phyloP scores from a whole-genome alignment of 768 basidiomycete genomes.

The Phanerodontia chrysosporium region DNA sequence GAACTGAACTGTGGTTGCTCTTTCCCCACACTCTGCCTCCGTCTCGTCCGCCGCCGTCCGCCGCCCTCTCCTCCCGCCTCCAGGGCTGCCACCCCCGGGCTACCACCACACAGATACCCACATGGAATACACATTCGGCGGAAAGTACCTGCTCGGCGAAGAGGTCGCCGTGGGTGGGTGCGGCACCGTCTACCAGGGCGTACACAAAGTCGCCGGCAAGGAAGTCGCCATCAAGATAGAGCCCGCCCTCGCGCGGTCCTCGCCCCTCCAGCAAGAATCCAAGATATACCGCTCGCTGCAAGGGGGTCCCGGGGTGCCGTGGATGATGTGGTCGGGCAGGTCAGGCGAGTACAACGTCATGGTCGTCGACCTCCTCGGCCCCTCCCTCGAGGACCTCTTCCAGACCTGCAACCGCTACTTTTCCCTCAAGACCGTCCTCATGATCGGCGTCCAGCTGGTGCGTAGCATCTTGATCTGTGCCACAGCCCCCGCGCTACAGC shows the following conservation, averaged over 20 bases:
- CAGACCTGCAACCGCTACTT: conserved; percentile 90
- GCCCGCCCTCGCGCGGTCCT: conserved; percentile 45
- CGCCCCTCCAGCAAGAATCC: conserved; percentile 80
- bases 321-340: conserved; percentile 88
- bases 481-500: conserved; percentile 5
- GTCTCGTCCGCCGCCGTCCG: background rate
- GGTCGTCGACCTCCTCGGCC: conserved; percentile 95
- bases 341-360: conserved; percentile 96
- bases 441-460: conserved; percentile 93
- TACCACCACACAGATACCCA: background rate
- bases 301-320: conserved; percentile 86
- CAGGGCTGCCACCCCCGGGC: background rate
- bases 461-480: conserved; percentile 25
- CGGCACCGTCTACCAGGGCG: conserved; percentile 74
- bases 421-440: conserved; percentile 88
- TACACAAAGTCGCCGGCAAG: conserved; percentile 77
- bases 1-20: conserved; percentile 1
- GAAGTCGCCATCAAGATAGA: conserved; percentile 84
- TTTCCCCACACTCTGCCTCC: background rate
- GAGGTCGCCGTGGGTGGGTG: conserved; percentile 81
- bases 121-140: conserved; percentile 53
- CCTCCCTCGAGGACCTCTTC: conserved; percentile 83
- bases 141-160: conserved; percentile 74
- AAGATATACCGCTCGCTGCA: conserved; percentile 90
- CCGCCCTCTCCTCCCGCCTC: background rate